A percentile compares a stretch with the other conserved stretches of the same genome.
Evolutionary conservation across 2,329 filamentous ascomycete species (phyloP).

Genomic region (Apiospora marii): DNA sequence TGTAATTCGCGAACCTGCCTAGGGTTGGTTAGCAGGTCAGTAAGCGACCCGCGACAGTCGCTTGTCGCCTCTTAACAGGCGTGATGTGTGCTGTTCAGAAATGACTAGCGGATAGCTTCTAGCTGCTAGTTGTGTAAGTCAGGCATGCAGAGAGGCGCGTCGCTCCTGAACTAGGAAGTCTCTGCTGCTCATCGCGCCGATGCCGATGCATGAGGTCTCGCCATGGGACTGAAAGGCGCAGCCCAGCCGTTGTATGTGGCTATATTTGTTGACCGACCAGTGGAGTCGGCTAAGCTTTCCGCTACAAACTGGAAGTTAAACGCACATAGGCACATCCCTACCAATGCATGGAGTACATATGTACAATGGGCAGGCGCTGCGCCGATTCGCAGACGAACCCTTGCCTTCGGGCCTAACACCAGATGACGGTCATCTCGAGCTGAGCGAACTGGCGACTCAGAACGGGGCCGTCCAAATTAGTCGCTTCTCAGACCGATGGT

Average conservation of each 20-base stretch:
- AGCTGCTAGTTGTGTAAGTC: not conserved
- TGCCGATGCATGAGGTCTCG: not conserved
- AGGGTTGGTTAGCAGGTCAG: not conserved
- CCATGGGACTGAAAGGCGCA: not conserved
- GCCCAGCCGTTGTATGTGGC: not conserved
- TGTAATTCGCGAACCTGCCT: not conserved
- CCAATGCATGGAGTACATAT: not conserved
- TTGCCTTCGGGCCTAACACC: conserved; percentile 10
- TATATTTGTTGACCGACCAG: conserved; percentile 12
- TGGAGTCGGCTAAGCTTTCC: not conserved
- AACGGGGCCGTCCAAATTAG: conserved; percentile 1
- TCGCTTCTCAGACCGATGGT: conserved; percentile 5
- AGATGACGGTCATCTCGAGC: conserved; percentile 5
- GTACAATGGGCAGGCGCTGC: conserved; percentile 9
- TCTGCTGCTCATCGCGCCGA: not conserved
- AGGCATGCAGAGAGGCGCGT: not conserved
- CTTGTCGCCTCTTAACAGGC: not conserved
- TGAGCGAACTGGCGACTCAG: conserved; percentile 13
- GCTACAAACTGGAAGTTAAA: not conserved
- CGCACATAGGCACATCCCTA: not conserved
- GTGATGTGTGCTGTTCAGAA: not conserved
- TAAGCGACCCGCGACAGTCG: not conserved
- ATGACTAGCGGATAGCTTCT: not conserved
- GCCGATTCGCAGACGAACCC: conserved; percentile 9
- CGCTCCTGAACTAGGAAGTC: not conserved